These are phyloP conservation scores for Omphalea diandra DNA, from an alignment of 441 rosid species.

Conservation along the genomic window DNA sequence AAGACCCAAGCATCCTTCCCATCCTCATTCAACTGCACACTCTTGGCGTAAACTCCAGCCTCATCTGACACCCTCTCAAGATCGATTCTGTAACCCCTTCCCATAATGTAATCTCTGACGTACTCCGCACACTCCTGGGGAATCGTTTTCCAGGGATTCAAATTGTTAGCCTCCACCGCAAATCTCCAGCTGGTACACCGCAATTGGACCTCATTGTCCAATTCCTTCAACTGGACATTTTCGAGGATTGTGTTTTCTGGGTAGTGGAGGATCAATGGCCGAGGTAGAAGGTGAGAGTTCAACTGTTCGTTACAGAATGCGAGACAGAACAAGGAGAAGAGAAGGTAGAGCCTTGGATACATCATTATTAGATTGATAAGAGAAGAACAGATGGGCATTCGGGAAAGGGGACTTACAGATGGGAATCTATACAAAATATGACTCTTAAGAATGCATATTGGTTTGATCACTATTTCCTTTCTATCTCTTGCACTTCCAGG, in stretches of 20 bases:
- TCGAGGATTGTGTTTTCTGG: conserved; percentile 32
- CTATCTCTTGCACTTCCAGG: background rate
- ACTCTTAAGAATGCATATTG: background rate
- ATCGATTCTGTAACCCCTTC: conserved; percentile 64
- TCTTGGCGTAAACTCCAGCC: conserved; percentile 59
- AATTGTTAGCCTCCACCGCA: conserved; percentile 81
- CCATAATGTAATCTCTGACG: conserved; percentile 60
- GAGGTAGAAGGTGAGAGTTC: conserved; percentile 41
- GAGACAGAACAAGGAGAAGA: conserved; percentile 6
- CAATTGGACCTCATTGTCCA: conserved; percentile 39
- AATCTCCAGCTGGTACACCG: conserved; percentile 91
- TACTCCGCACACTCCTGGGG: conserved; percentile 71
- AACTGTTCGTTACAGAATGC: conserved; percentile 14
- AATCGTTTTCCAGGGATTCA: conserved; percentile 75
- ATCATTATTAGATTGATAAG: conserved; percentile 3
- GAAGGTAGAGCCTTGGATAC: conserved; percentile 4
- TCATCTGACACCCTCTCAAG: conserved; percentile 62
- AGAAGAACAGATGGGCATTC: background rate
- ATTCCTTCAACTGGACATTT: conserved; percentile 26
- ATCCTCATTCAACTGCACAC: conserved; percentile 45
- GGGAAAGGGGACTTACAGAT: conserved; percentile 9
- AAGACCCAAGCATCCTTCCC: conserved; percentile 88
- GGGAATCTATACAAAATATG: conserved; percentile 12
- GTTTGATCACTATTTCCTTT: background rate
- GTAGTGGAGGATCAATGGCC: conserved; percentile 65